Conservation (phyloP, 805 yeast genomes). For the Zygotorulaspora danielsina region DNA sequence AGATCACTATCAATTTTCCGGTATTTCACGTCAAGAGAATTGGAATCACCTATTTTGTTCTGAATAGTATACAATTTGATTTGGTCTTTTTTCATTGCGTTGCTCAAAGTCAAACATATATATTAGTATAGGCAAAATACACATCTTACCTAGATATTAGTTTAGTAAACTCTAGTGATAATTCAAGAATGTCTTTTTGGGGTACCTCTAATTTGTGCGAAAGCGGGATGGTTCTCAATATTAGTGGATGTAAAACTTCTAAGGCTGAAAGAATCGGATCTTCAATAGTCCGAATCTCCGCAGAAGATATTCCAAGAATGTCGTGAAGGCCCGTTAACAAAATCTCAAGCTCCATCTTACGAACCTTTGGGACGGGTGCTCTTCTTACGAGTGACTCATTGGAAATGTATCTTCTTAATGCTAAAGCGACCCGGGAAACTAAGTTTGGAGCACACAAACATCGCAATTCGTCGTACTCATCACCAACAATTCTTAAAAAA, state of each 20-base stretch:
- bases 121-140: too few relatives aligned
- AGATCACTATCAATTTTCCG: background rate
- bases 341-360: conserved; percentile 55
- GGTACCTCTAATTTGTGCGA: conserved; percentile 33
- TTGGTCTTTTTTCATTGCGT: too few relatives aligned
- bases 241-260: conserved; percentile 27
- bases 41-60: too few relatives aligned
- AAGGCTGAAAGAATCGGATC: conserved; percentile 14
- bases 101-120: too few relatives aligned
- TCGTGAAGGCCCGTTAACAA: conserved; percentile 43
- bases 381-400: conserved; percentile 55
- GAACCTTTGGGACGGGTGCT: conserved; percentile 64
- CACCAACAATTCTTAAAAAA: conserved; percentile 34
- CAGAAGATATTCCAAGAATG: conserved; percentile 21
- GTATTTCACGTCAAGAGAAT: too few relatives aligned
- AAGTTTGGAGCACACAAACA: conserved; percentile 44
- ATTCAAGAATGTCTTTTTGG: conserved; percentile 27
- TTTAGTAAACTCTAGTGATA: conserved; percentile 30
- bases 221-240: conserved; percentile 33
- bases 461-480: conserved; percentile 20
- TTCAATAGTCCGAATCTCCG: background rate
- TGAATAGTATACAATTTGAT: too few relatives aligned
- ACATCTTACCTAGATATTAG: conserved; percentile 11
- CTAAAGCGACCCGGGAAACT: conserved; percentile 54
- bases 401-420: conserved; percentile 58